phyloP scores from a whole-genome alignment of 768 basidiomycete species.

The Agaricus subrufescens region DNA sequence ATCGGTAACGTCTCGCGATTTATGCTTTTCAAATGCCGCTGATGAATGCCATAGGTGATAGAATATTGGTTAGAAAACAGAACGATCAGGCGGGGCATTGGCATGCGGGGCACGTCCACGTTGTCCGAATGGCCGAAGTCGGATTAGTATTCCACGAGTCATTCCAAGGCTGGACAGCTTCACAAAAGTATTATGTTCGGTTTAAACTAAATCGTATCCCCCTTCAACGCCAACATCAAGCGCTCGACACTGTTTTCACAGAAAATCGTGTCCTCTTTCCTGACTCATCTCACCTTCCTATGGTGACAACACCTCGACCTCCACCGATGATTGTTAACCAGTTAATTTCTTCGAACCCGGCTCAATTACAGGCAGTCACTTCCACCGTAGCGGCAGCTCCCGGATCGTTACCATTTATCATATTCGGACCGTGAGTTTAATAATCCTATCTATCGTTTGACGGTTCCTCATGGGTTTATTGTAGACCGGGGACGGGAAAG shows the following conservation, averaged over 20 bases:
- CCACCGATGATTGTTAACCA: constrained; percentile 31
- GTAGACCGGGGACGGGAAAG: constrained; percentile 62
- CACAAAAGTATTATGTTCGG: constrained; percentile 41
- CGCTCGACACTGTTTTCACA: constrained; percentile 39
- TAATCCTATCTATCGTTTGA: no score
- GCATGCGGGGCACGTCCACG: constrained; percentile 57
- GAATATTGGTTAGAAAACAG: constrained; percentile 44
- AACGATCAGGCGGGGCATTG: constrained; percentile 38
- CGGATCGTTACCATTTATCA: constrained; percentile 50
- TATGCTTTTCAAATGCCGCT: neutral
- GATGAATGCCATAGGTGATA: constrained; percentile 35
- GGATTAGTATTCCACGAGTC: constrained; percentile 42
- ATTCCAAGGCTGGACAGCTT: constrained; percentile 32
- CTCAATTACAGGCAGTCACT: constrained; percentile 45
- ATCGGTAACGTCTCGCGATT: constrained; percentile 32
- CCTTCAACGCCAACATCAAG: constrained; percentile 55
- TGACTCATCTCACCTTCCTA: neutral
- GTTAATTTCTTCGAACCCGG: constrained; percentile 38
- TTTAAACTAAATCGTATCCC: constrained; percentile 58
- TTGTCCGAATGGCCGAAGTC: constrained; percentile 44
- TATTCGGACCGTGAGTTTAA: constrained; percentile 56
- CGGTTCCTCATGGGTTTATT: neutral
- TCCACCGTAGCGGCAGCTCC: constrained; percentile 38
- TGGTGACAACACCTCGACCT: neutral
- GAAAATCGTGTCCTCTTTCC: constrained; percentile 52